Evolutionary conservation across 169 alveolate species (phyloP).

Genomic region (Plasmodium vivax): DNA sequence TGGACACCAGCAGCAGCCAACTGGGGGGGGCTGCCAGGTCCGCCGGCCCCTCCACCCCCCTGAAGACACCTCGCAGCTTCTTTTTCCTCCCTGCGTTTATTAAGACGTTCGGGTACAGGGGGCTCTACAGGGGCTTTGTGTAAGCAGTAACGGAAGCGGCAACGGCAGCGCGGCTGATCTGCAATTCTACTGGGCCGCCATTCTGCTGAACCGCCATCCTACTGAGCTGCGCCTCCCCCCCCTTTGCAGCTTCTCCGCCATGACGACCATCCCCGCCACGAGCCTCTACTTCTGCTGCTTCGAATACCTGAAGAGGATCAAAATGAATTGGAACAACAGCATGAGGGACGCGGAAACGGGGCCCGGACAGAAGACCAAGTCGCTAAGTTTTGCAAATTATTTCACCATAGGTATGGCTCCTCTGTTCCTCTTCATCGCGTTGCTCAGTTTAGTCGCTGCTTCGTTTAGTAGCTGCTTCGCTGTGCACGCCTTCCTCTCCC

Average conservation of each 20-base stretch:
- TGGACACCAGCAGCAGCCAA: neutral
- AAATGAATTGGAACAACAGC: neutral
- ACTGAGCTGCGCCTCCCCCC: neutral
- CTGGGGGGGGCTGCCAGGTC: neutral
- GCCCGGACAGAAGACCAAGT: neutral
- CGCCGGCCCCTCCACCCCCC: neutral
- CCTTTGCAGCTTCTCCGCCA: conserved; percentile 29
- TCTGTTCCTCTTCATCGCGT: neutral
- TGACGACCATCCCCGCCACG: conserved; percentile 73
- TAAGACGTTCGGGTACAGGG: conserved; percentile 8
- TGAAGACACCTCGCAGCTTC: neutral
- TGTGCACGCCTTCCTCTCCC: neutral
- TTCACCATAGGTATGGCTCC: conserved; percentile 33
- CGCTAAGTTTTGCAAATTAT: conserved; percentile 1
- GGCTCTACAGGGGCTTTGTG: conserved; percentile 40
- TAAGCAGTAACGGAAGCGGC: neutral
- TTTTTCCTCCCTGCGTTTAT: conserved; percentile 36
- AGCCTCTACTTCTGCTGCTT: conserved; percentile 68
- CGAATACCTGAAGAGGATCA: conserved; percentile 44
- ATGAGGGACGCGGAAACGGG: neutral
- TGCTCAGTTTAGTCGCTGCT: too few relatives aligned
- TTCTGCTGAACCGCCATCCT: too few relatives aligned
- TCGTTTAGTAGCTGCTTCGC: too few relatives aligned
- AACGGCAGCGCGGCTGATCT: neutral
- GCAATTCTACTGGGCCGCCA: neutral